These are phyloP conservation scores for Colletotrichum magnum DNA, from an alignment of 2,329 filamentous ascomycete species.

Conservation along the genomic window DNA sequence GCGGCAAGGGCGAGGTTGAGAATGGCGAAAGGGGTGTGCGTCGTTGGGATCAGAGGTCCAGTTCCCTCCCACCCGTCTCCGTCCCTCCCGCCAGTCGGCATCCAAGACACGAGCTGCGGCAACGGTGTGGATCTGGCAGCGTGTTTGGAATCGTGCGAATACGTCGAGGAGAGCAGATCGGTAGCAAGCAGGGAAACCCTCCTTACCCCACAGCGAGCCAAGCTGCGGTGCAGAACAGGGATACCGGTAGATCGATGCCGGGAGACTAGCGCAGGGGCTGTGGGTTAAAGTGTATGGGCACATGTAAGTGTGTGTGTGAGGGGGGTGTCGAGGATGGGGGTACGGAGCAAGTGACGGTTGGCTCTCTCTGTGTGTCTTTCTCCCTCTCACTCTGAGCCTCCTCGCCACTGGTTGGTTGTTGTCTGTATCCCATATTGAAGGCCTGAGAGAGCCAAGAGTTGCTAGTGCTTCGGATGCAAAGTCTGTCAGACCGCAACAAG, in stretches of 20 bases:
- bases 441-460: slow-evolving; percentile 30
- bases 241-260: slow-evolving; percentile 28
- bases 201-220: slow-evolving; percentile 37
- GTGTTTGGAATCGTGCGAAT: slow-evolving; percentile 33
- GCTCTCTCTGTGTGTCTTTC: not conserved
- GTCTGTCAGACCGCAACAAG: slow-evolving; percentile 15
- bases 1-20: slow-evolving; percentile 5
- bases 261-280: slow-evolving; percentile 35
- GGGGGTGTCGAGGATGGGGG: not conserved
- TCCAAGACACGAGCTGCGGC: slow-evolving; percentile 37
- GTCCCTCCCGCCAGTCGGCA: slow-evolving; percentile 25
- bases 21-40: slow-evolving; percentile 10
- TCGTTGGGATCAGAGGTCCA: slow-evolving; percentile 19
- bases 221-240: slow-evolving; percentile 36
- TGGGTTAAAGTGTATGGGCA: slow-evolving; percentile 8
- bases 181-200: slow-evolving; percentile 29
- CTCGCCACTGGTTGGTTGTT: not conserved
- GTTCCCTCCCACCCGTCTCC: not conserved
- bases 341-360: not conserved
- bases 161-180: slow-evolving; percentile 31
- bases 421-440: not conserved
- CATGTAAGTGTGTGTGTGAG: slow-evolving; percentile 13
- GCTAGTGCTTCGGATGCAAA: slow-evolving; percentile 26
- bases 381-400: slow-evolving; percentile 19
- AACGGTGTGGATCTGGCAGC: slow-evolving; percentile 36